A percentile compares a stretch with the other conserved stretches of the same genome.
Conservation (phyloP, 2,329 filamentous ascomycete species). For the Fusarium compactum region DNA sequence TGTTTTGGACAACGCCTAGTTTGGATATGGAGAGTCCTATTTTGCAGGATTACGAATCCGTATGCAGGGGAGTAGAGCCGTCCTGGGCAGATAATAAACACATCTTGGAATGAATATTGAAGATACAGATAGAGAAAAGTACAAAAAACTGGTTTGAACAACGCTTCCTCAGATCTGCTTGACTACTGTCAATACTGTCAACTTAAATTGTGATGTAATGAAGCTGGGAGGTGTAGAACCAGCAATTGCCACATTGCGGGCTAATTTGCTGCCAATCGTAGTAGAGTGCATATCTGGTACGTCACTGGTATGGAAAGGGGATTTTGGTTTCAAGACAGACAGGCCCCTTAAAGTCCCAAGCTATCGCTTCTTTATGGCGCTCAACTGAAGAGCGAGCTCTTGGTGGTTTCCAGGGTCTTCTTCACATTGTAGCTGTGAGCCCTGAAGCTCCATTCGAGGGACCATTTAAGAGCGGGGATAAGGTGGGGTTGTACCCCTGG, state of each 20-base stretch:
- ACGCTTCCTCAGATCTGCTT: not conserved
- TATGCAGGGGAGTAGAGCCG: constrained; percentile 74
- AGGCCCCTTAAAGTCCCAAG: not conserved
- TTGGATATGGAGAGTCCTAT: constrained; percentile 66
- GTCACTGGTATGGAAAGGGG: not conserved
- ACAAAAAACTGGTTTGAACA: not conserved
- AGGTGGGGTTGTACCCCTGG: constrained; percentile 35
- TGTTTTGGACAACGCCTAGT: constrained; percentile 94
- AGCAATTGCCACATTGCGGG: not conserved
- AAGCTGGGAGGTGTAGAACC: not conserved
- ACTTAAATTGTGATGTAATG: not conserved
- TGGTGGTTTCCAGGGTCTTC: not conserved
- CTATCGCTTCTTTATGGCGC: no score
- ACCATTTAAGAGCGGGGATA: not conserved
- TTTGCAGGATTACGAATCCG: constrained; percentile 77
- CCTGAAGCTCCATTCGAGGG: not conserved
- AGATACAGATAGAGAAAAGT: not conserved
- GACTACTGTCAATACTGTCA: not conserved
- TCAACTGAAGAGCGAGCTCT: not conserved
- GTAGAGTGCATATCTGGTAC: not conserved
- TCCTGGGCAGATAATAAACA: constrained; percentile 72
- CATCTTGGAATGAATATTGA: constrained; percentile 63
- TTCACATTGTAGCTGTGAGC: not conserved
- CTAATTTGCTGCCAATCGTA: not conserved
- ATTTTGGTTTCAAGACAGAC: not conserved